Base-by-base conservation (phyloP, 768 basidiomycete genomes). In the Podaxis pistillaris region DNA sequence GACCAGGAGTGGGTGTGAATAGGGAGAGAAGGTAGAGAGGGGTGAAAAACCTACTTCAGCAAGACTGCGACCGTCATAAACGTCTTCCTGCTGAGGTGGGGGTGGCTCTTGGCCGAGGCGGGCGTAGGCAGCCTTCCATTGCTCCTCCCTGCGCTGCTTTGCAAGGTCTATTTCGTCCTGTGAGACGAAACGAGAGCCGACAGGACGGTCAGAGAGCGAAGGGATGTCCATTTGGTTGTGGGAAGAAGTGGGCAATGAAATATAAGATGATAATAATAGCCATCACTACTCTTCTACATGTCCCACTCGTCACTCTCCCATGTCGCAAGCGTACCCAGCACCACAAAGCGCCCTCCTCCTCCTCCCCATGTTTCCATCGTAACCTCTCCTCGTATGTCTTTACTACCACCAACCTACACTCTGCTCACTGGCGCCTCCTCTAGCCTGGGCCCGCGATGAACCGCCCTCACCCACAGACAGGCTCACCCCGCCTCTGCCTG, bases 81-180 rank as follows among this genome's bases (percentile, higher is more conserved):
- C 79, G 60, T 93, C 93, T 68, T 92, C 91, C 30, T 80, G 80
- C 41, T 88, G 91, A 68, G 83, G 85, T 4, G 87, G 85, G 2
- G 91, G 93, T 8, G 93, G 93, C 60, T 90, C 91, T 72, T 94
- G 93, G 55, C 93, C 93, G 9, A 94, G 80, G 64, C 90, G 83
- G 47, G 92, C 93, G 74, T 94, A 94, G 28, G 93, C 93, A 13
- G 92, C 93, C 69, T 88, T 91, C 93, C 93, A 94, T 68, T 93
- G 90, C 68, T 91, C 91, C 5, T 94, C 93, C 65, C 86, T 79
- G 33, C 86, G 79, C 6, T 83, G 78, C 59, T 85, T 89, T 40
- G 90, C 90, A 22, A 81, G 76, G 41, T 94, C 93, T 50, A 94
- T 75, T 58, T 94, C 93, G 15, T 81, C 81, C 73, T 91, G 86